phyloP scores from a whole-genome alignment of 2,329 filamentous ascomycete species.

The Bipolaris oryzae region DNA sequence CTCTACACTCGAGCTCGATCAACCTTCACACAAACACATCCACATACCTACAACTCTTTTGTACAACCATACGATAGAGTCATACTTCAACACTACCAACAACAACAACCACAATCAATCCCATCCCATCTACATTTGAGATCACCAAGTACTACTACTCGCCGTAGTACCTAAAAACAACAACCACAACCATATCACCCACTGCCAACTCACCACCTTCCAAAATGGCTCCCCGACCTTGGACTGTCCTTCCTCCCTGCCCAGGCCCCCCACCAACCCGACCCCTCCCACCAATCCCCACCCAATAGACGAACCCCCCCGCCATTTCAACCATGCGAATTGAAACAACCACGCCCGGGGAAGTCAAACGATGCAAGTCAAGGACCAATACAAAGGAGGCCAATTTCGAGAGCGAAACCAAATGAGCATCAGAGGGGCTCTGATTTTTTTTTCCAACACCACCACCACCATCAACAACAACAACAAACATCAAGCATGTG shows the following conservation, averaged over 20 bases:
- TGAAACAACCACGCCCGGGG: neutral
- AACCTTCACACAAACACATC: too few relatives aligned
- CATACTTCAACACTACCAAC: too few relatives aligned
- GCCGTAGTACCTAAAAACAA: neutral
- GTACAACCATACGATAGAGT: too few relatives aligned
- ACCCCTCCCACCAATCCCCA: slow-evolving; percentile 2
- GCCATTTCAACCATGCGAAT: neutral
- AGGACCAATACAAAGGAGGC: neutral
- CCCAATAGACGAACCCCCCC: neutral
- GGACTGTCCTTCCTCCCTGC: slow-evolving; percentile 5
- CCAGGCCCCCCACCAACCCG: slow-evolving; percentile 7
- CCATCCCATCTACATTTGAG: too few relatives aligned
- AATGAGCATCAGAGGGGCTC: neutral
- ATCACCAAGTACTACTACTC: too few relatives aligned
- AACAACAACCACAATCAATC: too few relatives aligned
- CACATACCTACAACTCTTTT: too few relatives aligned
- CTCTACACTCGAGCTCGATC: too few relatives aligned
- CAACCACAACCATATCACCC: neutral
- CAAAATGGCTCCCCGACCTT: slow-evolving; percentile 5
- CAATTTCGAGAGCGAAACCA: neutral
- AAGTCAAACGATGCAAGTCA: too few relatives aligned
- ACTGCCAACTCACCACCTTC: neutral
- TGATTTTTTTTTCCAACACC: too few relatives aligned
- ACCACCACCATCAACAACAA: too few relatives aligned
- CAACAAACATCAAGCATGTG: too few relatives aligned